These are phyloP conservation scores for Ophiostoma piceae DNA, from an alignment of 2,329 filamentous ascomycete species.

Conservation along the genomic window DNA sequence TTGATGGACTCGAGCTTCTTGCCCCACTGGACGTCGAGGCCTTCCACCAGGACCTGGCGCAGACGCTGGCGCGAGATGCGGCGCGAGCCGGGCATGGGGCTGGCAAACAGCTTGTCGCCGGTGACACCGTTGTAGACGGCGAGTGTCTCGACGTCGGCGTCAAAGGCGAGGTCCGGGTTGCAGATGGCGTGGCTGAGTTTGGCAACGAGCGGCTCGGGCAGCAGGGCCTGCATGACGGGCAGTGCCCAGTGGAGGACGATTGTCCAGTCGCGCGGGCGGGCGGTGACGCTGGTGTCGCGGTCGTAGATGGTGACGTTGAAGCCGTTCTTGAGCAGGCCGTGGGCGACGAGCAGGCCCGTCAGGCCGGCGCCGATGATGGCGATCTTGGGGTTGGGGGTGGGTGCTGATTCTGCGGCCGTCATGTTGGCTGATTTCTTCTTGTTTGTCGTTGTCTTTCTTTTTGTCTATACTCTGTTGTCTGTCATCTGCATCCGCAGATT, in stretches of 20 bases:
- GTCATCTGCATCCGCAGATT: too few species aligned
- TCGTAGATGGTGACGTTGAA: conserved; percentile 36
- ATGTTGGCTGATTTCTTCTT: not conserved
- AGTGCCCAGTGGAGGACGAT: conserved; percentile 40
- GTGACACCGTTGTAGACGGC: conserved; percentile 36
- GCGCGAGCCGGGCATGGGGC: conserved; percentile 33
- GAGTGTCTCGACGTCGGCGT: conserved; percentile 32
- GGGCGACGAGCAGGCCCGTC: conserved; percentile 37
- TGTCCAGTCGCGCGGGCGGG: conserved; percentile 37
- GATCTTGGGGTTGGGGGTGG: conserved; percentile 28
- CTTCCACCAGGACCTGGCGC: conserved; percentile 33
- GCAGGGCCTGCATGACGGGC: conserved; percentile 34
- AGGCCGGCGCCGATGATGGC: conserved; percentile 38
- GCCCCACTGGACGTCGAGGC: conserved; percentile 35
- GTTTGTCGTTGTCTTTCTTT: not conserved
- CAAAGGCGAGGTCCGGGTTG: conserved; percentile 36
- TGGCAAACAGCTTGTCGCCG: conserved; percentile 36
- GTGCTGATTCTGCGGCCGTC: not conserved
- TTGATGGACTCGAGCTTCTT: conserved; percentile 27
- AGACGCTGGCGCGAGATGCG: conserved; percentile 36
- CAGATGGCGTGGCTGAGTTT: conserved; percentile 33
- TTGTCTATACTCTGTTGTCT: too few species aligned
- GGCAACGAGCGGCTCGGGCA: conserved; percentile 31
- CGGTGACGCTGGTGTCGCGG: conserved; percentile 31
- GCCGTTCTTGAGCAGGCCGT: conserved; percentile 37